Conservation (phyloP, 495 filamentous ascomycete genomes). For the Penicillium canescens region DNA sequence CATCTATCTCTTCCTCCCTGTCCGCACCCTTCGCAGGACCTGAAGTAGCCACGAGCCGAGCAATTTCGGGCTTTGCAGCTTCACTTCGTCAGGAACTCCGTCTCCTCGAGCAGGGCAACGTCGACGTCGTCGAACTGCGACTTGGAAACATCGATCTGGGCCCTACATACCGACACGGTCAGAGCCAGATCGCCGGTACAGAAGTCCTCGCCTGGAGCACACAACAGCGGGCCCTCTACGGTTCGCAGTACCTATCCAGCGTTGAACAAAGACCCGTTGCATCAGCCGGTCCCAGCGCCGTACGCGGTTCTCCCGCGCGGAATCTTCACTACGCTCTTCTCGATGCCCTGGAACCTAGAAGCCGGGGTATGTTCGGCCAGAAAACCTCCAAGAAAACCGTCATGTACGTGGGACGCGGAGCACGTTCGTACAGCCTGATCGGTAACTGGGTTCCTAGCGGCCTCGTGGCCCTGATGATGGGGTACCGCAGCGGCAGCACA, state of each 20-base stretch:
- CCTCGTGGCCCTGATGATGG: constrained; percentile 88
- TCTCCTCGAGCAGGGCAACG: constrained; percentile 45
- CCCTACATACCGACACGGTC: constrained; percentile 38
- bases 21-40: constrained; percentile 81
- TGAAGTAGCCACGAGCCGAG: constrained; percentile 75
- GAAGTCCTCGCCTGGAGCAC: constrained; percentile 69
- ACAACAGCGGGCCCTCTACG: constrained; percentile 45
- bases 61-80: constrained; percentile 75
- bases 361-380: constrained; percentile 40
- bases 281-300: constrained; percentile 40
- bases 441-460: constrained; percentile 79
- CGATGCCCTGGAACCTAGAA: constrained; percentile 67
- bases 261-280: constrained; percentile 45
- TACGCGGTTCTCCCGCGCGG: constrained; percentile 66
- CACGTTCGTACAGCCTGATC: constrained; percentile 78
- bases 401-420: constrained; percentile 78
- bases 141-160: constrained; percentile 82
- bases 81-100: constrained; percentile 75
- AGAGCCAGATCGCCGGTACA: constrained; percentile 48
- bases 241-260: constrained; percentile 43
- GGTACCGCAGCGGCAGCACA: constrained; percentile 51
- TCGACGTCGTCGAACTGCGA: constrained; percentile 79
- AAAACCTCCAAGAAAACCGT: constrained; percentile 45
- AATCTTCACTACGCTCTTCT: constrained; percentile 84
- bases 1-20: constrained; percentile 80